Evolutionary conservation across 2,329 filamentous ascomycete genomes (phyloP).

Genomic region (Fusarium newnesense): DNA sequence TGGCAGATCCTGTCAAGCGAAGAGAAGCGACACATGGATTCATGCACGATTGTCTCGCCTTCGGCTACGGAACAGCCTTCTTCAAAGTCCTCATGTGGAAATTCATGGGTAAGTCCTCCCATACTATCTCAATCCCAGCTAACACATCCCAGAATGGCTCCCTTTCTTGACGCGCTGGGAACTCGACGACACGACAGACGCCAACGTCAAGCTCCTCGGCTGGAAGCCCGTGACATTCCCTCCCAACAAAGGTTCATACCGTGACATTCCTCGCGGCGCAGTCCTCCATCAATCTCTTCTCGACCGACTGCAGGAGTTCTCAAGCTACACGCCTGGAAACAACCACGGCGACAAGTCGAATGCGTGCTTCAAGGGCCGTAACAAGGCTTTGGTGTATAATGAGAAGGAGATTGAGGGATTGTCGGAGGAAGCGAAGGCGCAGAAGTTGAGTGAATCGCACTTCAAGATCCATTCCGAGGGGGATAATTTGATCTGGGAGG

Average conservation of each 20-base stretch:
- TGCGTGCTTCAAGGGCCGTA: conserved; percentile 44
- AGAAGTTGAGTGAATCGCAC: conserved; percentile 9
- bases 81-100: conserved; percentile 55
- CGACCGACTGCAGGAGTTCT: conserved; percentile 47
- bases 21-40: conserved; percentile 47
- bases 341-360: conserved; percentile 46
- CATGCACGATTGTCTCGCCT: conserved; percentile 53
- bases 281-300: conserved; percentile 53
- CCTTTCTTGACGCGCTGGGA: conserved; percentile 56
- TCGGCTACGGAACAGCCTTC: conserved; percentile 51
- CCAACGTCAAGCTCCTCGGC: conserved; percentile 29
- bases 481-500: neutral
- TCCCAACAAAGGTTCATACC: conserved; percentile 49
- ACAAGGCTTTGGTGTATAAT: conserved; percentile 15
- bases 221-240: conserved; percentile 48
- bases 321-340: conserved; percentile 46
- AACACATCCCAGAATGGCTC: conserved; percentile 48
- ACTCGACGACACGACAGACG: conserved; percentile 35
- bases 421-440: neutral
- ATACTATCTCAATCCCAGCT: neutral
- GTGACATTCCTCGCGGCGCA: conserved; percentile 54
- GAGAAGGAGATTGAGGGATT: neutral
- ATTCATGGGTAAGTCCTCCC: conserved; percentile 51
- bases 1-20: conserved; percentile 42
- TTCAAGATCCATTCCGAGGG: conserved; percentile 15